Percentiles rank a stretch among this genome's conserved stretches.
Evolutionary conservation across 768 basidiomycete genomes (phyloP).

Genomic region (Pleurotus cornucopiae): DNA sequence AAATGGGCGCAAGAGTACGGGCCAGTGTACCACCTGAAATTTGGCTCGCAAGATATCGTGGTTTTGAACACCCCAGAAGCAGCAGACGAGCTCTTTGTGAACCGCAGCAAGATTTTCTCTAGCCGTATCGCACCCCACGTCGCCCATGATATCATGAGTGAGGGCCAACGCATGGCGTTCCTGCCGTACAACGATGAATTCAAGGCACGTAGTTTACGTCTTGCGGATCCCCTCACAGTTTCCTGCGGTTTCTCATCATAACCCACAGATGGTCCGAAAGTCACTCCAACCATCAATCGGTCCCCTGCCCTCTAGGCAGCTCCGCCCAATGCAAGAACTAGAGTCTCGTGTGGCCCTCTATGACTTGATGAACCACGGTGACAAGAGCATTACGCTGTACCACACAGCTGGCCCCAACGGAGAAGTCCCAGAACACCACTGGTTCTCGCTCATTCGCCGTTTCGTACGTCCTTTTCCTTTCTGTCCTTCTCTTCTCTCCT

Average conservation of each 20-base stretch:
- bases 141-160: slow-evolving; percentile 24
- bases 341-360: slow-evolving; percentile 20
- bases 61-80: slow-evolving; percentile 20
- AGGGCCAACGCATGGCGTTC: slow-evolving; percentile 20
- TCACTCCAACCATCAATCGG: slow-evolving; percentile 18
- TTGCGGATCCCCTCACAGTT: no score
- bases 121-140: slow-evolving; percentile 22
- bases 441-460: slow-evolving; percentile 23
- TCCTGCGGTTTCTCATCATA: neutral
- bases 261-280: slow-evolving; percentile 16
- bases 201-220: slow-evolving; percentile 14
- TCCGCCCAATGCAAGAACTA: slow-evolving; percentile 19
- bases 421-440: slow-evolving; percentile 21
- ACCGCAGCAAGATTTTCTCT: slow-evolving; percentile 20
- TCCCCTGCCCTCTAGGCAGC: slow-evolving; percentile 17
- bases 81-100: slow-evolving; percentile 19
- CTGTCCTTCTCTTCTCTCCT: no score
- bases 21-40: slow-evolving; percentile 20
- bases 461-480: slow-evolving; percentile 16
- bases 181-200: slow-evolving; percentile 22
- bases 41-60: slow-evolving; percentile 22
- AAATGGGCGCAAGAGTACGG: slow-evolving; percentile 25
- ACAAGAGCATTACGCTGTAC: slow-evolving; percentile 8
- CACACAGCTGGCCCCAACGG: slow-evolving; percentile 11
- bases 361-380: slow-evolving; percentile 17